A percentile compares a stretch with the other conserved stretches of the same genome.
Evolutionary conservation across 331 rosid species (phyloP).

Genomic region (Quercus tomentella): DNA sequence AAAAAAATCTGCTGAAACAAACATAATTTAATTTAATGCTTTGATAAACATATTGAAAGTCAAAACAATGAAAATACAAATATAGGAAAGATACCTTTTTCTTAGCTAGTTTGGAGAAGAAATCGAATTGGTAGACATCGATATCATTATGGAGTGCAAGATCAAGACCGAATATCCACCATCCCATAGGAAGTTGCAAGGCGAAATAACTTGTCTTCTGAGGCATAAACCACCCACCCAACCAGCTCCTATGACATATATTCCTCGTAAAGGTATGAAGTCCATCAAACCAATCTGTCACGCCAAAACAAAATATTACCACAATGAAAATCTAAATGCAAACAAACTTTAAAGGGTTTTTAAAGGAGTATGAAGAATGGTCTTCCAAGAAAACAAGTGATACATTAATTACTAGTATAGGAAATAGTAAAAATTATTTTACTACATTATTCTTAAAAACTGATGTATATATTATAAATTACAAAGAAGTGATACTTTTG

Average conservation of each 20-base stretch:
- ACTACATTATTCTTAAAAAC: too few relatives aligned
- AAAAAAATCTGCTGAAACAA: too few relatives aligned
- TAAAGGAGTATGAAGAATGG: background rate
- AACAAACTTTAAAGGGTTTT: too few relatives aligned
- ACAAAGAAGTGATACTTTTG: too few relatives aligned
- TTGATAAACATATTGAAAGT: too few relatives aligned
- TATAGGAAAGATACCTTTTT: too few relatives aligned
- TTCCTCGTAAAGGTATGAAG: slow-evolving; percentile 86
- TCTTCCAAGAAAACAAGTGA: background rate
- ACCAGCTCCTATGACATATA: slow-evolving; percentile 32
- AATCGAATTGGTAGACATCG: slow-evolving; percentile 61
- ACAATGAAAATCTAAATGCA: background rate
- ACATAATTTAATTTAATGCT: too few relatives aligned
- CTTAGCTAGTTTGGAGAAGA: slow-evolving; percentile 62
- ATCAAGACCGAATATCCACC: slow-evolving; percentile 98
- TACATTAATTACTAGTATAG: background rate
- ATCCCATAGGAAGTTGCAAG: slow-evolving; percentile 78
- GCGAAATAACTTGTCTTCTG: slow-evolving; percentile 94
- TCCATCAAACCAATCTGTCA: slow-evolving; percentile 96
- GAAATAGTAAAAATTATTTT: too few relatives aligned
- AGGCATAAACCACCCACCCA: slow-evolving; percentile 99
- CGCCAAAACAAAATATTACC: slow-evolving; percentile 20
- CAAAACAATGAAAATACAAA: too few relatives aligned
- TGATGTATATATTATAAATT: too few relatives aligned
- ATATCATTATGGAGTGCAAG: slow-evolving; percentile 54